Evolutionary conservation across 2,329 filamentous ascomycete genomes (phyloP).

Genomic region (Ustilaginoidea virens): DNA sequence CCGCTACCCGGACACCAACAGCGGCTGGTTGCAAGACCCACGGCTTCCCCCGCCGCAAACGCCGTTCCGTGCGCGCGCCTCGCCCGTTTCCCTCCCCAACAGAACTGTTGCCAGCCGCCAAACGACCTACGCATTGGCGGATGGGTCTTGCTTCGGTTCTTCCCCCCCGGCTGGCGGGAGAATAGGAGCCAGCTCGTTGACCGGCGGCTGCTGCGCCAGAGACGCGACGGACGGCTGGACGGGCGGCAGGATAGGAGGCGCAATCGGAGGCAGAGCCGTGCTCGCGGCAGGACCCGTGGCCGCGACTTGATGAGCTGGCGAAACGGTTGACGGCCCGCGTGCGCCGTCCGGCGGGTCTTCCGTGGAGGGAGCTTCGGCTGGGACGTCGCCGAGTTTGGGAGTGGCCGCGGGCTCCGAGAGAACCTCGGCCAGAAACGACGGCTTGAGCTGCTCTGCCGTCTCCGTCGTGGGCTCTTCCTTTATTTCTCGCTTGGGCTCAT

Average conservation of each 20-base stretch:
- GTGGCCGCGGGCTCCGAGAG: background rate
- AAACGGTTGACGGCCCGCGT: too few relatives aligned
- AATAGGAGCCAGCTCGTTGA: background rate
- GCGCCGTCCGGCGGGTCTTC: background rate
- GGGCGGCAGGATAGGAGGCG: background rate
- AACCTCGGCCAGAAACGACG: background rate
- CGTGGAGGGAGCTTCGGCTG: background rate
- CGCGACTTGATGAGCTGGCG: too few relatives aligned
- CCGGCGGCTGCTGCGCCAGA: background rate
- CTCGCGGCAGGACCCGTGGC: background rate
- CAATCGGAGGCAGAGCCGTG: background rate
- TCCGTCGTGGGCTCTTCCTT: background rate
- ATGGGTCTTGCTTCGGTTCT: slow-evolving; percentile 4
- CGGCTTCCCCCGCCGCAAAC: background rate
- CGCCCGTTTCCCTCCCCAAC: background rate
- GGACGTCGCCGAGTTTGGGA: background rate
- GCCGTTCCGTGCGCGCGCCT: background rate
- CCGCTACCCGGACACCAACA: too few relatives aligned
- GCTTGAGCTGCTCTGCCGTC: background rate
- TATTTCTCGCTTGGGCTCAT: background rate
- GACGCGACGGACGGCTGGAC: background rate
- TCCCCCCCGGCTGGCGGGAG: slow-evolving; percentile 1
- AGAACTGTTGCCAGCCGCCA: slow-evolving; percentile 1
- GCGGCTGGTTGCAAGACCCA: too few relatives aligned
- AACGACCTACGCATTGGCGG: slow-evolving; percentile 7